A percentile compares a stretch with the other conserved stretches of the same genome.
These are phyloP conservation scores for Haplographium delicatum DNA, from an alignment of 495 filamentous ascomycete species.

Conservation along the genomic window DNA sequence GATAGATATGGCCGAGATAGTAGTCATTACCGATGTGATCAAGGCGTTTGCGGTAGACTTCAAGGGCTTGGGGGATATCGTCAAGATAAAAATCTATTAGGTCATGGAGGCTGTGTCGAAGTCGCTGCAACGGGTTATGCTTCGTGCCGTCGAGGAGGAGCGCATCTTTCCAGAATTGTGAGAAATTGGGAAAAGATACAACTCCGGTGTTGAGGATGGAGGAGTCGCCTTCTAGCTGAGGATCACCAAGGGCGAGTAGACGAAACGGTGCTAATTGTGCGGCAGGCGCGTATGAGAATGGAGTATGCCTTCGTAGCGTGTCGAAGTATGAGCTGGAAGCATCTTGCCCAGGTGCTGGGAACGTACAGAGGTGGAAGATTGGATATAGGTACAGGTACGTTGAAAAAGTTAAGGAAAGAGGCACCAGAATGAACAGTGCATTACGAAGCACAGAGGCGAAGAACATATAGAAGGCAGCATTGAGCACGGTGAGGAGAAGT, in stretches of 20 bases:
- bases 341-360: slow-evolving; percentile 52
- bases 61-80: slow-evolving; percentile 59
- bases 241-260: slow-evolving; percentile 86
- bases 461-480: slow-evolving; percentile 39
- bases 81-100: slow-evolving; percentile 48
- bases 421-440: slow-evolving; percentile 59
- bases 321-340: slow-evolving; percentile 34
- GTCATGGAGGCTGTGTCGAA: slow-evolving; percentile 32
- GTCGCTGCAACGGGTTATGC: slow-evolving; percentile 25
- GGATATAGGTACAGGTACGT: slow-evolving; percentile 88
- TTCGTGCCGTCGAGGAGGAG: slow-evolving; percentile 34
- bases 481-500: background rate
- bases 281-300: slow-evolving; percentile 14
- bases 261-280: slow-evolving; percentile 69
- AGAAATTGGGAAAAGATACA: slow-evolving; percentile 53
- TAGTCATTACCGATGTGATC: slow-evolving; percentile 92
- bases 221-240: slow-evolving; percentile 91
- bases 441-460: slow-evolving; percentile 54
- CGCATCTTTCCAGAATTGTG: slow-evolving; percentile 45
- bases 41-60: slow-evolving; percentile 66
- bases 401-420: slow-evolving; percentile 63
- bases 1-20: slow-evolving; percentile 90
- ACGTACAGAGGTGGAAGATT: slow-evolving; percentile 69
- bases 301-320: slow-evolving; percentile 29
- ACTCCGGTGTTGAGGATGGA: slow-evolving; percentile 61